Percentiles rank a stretch among this genome's conserved stretches.
These are phyloP conservation scores for Aspergillus pseudotamarii DNA, from an alignment of 2,329 filamentous ascomycete species.

Conservation along the genomic window DNA sequence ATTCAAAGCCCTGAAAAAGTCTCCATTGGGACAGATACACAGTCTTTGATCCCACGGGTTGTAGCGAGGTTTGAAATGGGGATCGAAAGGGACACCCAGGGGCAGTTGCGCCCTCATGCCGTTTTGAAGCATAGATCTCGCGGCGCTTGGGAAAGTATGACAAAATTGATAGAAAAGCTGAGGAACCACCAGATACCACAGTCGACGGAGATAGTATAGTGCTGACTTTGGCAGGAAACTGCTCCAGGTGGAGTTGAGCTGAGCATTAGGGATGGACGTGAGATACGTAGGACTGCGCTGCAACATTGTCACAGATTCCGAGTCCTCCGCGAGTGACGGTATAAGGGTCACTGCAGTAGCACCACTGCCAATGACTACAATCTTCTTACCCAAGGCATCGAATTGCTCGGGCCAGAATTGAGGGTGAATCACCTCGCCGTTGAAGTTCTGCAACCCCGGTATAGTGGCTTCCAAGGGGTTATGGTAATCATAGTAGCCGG, in stretches of 20 bases:
- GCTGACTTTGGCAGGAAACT: background rate
- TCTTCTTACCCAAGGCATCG: conserved; percentile 64
- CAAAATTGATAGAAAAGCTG: conserved; percentile 54
- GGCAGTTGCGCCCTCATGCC: conserved; percentile 53
- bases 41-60: conserved; percentile 71
- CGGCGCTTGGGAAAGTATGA: conserved; percentile 51
- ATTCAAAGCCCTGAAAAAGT: conserved; percentile 55
- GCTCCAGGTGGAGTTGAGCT: background rate
- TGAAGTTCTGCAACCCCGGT: conserved; percentile 66
- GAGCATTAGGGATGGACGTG: conserved; percentile 48
- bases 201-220: background rate
- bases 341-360: conserved; percentile 77
- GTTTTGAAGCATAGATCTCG: conserved; percentile 47
- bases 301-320: conserved; percentile 68
- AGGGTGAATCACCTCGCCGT: conserved; percentile 64
- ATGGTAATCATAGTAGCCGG: conserved; percentile 74
- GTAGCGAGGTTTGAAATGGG: conserved; percentile 65
- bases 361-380: conserved; percentile 73
- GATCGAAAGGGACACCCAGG: conserved; percentile 17
- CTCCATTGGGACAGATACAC: conserved; percentile 62
- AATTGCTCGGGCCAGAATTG: conserved; percentile 73
- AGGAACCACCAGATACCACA: conserved; percentile 37
- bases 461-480: conserved; percentile 60
- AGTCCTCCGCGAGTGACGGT: conserved; percentile 66
- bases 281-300: conserved; percentile 76